Conservation (phyloP, 2,329 filamentous ascomycete genomes). For the Sclerotinia glacialis region DNA sequence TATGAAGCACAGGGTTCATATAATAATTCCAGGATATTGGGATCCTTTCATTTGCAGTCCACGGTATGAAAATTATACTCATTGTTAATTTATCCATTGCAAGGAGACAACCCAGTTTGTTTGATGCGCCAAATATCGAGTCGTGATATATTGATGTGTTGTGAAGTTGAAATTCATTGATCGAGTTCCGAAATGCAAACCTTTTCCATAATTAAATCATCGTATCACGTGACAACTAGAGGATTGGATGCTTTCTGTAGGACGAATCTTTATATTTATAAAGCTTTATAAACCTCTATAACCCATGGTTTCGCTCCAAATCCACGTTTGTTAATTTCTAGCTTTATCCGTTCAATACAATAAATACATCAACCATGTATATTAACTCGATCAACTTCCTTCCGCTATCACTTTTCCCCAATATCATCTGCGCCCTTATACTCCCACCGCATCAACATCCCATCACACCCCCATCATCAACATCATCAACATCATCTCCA, state of each 20-base stretch:
- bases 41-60: neutral
- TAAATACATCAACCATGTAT: neutral
- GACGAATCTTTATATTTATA: too few species aligned
- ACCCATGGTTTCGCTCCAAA: neutral
- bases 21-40: neutral
- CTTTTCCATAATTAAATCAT: too few species aligned
- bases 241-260: too few species aligned
- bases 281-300: too few species aligned
- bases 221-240: too few species aligned
- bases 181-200: too few species aligned
- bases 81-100: neutral
- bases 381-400: neutral
- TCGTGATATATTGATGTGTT: neutral
- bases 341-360: neutral
- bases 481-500: neutral
- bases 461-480: neutral
- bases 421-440: neutral
- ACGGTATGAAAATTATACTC: neutral
- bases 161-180: neutral
- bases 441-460: constrained; percentile 5
- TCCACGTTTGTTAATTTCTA: neutral
- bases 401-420: neutral
- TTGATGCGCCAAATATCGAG: neutral
- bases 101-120: too few species aligned
- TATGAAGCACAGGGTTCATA: neutral